Evolutionary conservation across 2,329 filamentous ascomycete genomes (phyloP).

Genomic region (Trichoderma afroharzianum): DNA sequence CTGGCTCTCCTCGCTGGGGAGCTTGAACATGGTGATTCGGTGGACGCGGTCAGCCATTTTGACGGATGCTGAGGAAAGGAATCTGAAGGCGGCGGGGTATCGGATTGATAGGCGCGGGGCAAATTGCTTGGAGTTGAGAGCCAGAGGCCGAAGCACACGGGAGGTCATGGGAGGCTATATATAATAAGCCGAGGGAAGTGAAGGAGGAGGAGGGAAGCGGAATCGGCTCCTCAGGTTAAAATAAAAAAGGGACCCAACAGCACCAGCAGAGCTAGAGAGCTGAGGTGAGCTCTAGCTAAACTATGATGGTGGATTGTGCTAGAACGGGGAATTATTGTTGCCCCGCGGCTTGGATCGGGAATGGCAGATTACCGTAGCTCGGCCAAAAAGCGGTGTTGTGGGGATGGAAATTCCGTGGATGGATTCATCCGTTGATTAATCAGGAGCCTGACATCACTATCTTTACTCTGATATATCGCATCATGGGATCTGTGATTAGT

Average conservation of each 20-base stretch:
- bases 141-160: background rate
- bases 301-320: background rate
- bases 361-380: background rate
- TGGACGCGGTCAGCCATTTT: constrained; percentile 42
- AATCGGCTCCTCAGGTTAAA: background rate
- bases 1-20: constrained; percentile 43
- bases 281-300: background rate
- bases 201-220: background rate
- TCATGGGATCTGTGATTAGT: background rate
- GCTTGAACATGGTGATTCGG: constrained; percentile 53
- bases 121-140: background rate
- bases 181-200: background rate
- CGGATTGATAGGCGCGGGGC: background rate
- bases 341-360: background rate
- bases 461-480: background rate
- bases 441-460: background rate
- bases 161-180: background rate
- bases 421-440: background rate
- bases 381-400: background rate
- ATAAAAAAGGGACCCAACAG: background rate
- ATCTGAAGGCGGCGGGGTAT: background rate
- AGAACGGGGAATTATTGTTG: background rate
- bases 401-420: background rate
- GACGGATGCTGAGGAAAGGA: background rate
- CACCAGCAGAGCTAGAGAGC: background rate